Conservation (phyloP, 2,329 filamentous ascomycete species). For the Dothiorella sarmentorum region DNA sequence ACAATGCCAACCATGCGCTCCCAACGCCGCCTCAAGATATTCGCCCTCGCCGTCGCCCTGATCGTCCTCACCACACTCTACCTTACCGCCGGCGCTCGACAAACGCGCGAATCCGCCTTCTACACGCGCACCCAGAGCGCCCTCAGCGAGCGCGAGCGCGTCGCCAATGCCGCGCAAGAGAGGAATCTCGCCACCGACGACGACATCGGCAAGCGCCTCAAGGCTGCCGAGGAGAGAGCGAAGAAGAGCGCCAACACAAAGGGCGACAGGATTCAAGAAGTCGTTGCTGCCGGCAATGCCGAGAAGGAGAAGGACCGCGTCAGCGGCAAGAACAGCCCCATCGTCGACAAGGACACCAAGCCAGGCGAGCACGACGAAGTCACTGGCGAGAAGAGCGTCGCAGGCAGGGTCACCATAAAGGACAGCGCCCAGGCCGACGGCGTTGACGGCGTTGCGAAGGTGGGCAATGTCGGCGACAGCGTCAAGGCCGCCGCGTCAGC, state of each 20-base stretch:
- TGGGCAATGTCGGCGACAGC: constrained; percentile 35
- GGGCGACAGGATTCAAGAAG: constrained; percentile 45
- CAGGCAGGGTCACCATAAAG: constrained; percentile 53
- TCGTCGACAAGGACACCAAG: constrained; percentile 19
- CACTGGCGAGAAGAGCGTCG: constrained; percentile 48
- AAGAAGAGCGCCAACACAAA: constrained; percentile 69
- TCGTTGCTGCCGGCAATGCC: constrained; percentile 29
- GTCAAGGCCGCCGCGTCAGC: constrained; percentile 33
- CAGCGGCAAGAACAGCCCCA: constrained; percentile 20
- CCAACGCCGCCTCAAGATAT: constrained; percentile 63
- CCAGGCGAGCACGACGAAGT: constrained; percentile 20
- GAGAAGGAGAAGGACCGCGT: constrained; percentile 21
- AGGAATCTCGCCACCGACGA: constrained; percentile 50
- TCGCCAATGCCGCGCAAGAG: constrained; percentile 33
- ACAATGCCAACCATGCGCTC: constrained; percentile 31
- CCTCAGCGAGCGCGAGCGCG: constrained; percentile 37
- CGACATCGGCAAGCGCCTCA: constrained; percentile 58
- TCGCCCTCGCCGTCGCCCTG: constrained; percentile 62
- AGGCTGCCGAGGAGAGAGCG: constrained; percentile 65
- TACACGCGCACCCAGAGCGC: constrained; percentile 58
- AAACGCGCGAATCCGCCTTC: constrained; percentile 53
- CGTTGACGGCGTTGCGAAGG: constrained; percentile 40
- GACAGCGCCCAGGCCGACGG: constrained; percentile 38
- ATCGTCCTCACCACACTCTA: constrained; percentile 68
- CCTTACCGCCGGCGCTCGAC: constrained; percentile 61